Conservation (phyloP, 208 protist genomes). For the Naegleria fowleri region DNA sequence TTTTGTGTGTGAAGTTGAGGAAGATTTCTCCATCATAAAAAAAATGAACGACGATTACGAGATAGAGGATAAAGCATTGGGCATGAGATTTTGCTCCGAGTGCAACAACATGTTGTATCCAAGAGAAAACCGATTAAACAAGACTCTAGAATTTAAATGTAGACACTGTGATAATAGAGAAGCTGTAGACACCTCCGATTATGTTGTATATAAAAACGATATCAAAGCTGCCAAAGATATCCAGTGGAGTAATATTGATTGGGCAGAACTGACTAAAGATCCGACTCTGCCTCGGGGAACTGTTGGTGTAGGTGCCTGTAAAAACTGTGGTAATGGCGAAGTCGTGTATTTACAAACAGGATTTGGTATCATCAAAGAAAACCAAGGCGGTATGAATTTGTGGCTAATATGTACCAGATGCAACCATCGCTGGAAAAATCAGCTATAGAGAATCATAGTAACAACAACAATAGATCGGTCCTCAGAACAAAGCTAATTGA, state of each 20-base stretch:
- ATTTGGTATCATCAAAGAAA: neutral
- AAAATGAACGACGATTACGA: neutral
- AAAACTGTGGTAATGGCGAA: neutral
- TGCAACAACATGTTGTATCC: conserved; percentile 28
- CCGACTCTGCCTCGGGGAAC: conserved; percentile 7
- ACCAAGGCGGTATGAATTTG: conserved; percentile 22
- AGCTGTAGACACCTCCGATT: neutral
- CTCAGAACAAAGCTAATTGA: no score
- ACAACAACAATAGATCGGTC: neutral
- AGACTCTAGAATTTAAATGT: neutral
- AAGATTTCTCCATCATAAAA: neutral
- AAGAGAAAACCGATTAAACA: neutral
- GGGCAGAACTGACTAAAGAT: neutral
- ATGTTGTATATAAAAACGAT: conserved; percentile 20
- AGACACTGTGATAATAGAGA: neutral
- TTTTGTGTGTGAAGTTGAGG: neutral
- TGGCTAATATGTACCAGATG: conserved; percentile 18
- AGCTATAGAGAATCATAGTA: neutral
- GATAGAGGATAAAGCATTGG: neutral
- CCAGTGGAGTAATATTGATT: conserved; percentile 6
- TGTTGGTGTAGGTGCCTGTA: neutral
- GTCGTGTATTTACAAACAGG: conserved; percentile 13
- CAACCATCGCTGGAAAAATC: neutral
- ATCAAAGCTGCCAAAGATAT: conserved; percentile 16
- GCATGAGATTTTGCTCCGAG: conserved; percentile 1